Base-by-base conservation (phyloP, 164 flowering plant species). In the Amborella trichopoda region DNA sequence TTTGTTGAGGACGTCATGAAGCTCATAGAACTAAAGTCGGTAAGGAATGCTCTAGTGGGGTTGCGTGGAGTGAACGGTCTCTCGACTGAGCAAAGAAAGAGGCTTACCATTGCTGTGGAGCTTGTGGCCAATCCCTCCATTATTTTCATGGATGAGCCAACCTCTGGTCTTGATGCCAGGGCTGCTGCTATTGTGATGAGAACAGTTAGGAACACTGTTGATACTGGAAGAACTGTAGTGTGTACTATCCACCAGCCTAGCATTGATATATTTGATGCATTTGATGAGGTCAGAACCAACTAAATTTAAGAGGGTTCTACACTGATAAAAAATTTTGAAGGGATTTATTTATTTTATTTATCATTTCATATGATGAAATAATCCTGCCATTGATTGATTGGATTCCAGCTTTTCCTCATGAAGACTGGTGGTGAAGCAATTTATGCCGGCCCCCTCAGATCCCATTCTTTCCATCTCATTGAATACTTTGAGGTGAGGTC, bases 151-250 rank as follows among this genome's bases (percentile, higher is more conserved):
- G 98, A 91, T 52, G 98, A 91, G 54, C 98, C 98, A 24, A 91
- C 99, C 23, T 84, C 99, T 0, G 99, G 99, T 19, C 87, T 91
- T 25, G 99, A 91, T 66, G 99, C 99, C 10, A 65, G 99, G 54
- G 96, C 99, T 11, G 96, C 99, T 22, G 99, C 96, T 17, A 91
- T 91, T 56, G 99, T 87, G 8, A 91, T 91, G 96, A 74, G 94
- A 50, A 69, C 96, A 6, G 96, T 91, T 22, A 72, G 99, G 28
- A 91, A 84, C 74, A 91, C 99, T 0, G 99, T 91, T 18, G 95
- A 91, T 56, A 87, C 99, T 2, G 99, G 96, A 24, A 65, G 99
- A 55, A 91, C 99, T 1, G 96, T 90, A 9, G 95, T 87, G 26
- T 91, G 98, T 70, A 91, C 98, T 24, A 91, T 91, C 48, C 98